Percentiles rank a stretch among this genome's conserved stretches.
Evolutionary conservation across 257 asterid species (phyloP).

Genomic region (Nicotiana paniculata): DNA sequence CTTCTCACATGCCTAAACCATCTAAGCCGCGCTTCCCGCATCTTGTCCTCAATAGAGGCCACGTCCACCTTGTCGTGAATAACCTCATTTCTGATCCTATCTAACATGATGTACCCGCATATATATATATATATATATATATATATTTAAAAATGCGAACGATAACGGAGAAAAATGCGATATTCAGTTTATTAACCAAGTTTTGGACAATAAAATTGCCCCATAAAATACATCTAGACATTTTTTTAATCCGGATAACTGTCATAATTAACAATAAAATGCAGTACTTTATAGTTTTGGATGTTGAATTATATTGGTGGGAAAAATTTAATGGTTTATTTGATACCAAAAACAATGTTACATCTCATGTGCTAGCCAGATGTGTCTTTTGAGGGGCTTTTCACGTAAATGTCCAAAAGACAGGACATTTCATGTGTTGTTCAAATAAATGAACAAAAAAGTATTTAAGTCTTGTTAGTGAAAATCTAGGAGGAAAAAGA

Average conservation of each 20-base stretch:
- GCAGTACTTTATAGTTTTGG: not conserved
- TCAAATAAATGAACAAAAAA: not conserved
- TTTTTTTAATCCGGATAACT: no score
- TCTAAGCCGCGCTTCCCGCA: no score
- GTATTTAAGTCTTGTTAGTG: not conserved
- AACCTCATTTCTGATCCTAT: no score
- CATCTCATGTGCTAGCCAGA: not conserved
- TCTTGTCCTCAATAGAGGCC: no score
- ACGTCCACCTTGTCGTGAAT: no score
- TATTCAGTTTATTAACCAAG: no score
- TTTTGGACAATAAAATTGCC: not conserved
- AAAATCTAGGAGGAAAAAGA: not conserved
- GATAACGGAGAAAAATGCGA: not conserved
- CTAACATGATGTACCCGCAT: no score
- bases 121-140: no score
- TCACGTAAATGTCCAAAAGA: not conserved
- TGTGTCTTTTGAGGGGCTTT: not conserved
- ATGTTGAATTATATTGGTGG: not conserved
- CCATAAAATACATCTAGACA: not conserved
- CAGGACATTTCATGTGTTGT: not conserved
- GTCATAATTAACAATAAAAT: no score
- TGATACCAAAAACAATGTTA: not conserved
- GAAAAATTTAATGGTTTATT: not conserved
- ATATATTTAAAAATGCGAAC: no score
- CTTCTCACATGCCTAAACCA: no score